Evolutionary conservation across 148 eudicot genomes (phyloP), one percentile per base, ranked within the genome.

Genomic region (Chenopodium quinoa): DNA sequence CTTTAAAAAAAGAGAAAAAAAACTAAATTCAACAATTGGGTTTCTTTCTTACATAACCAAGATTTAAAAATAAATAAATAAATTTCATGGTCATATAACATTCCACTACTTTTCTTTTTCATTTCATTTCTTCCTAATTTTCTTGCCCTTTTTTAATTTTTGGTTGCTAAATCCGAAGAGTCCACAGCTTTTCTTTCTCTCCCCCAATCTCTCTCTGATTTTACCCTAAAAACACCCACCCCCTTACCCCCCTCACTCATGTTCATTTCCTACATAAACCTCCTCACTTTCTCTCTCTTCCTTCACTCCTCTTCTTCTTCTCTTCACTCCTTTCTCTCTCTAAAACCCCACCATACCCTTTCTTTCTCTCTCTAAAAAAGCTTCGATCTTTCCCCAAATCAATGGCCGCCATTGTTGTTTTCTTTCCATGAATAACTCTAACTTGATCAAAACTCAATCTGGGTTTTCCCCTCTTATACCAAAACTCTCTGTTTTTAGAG

Each of bases 221-320:
- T 88, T 84, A 72, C 86, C 90, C 90, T 86, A 84, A 62, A 69
- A 79, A 88, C 71, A 76, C 20, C 7, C 72, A 32, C 76, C 10
- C 23, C 23, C 16, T 79, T 68, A 0, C 4, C 40, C 40, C 40
- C 40, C 40, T 37, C 40, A 37, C 40, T 37, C 40, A 72, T 77
- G 81, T 74, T 83, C 80, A 83, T 62, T 86, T 83, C 85, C 87
- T 89, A 80, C 88, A 84, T 76, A 87, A 85, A 82, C 76, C 81
- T 67, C 34, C 73, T 32, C 79, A 20, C 75, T 52, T 54, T 68
- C 84, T 27, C 84, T 31, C 76, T 75, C 85, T 46, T 32, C 58
- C 50, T 27, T 71, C 71, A 46, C 84, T 67, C 81, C 9, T 10
- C 31, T 20, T 22, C 65, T 47, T 23, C 27, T 47, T 19, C 52